Evolutionary conservation across 2,329 filamentous ascomycete species (phyloP).

Genomic region (Cladosporium colombiae): DNA sequence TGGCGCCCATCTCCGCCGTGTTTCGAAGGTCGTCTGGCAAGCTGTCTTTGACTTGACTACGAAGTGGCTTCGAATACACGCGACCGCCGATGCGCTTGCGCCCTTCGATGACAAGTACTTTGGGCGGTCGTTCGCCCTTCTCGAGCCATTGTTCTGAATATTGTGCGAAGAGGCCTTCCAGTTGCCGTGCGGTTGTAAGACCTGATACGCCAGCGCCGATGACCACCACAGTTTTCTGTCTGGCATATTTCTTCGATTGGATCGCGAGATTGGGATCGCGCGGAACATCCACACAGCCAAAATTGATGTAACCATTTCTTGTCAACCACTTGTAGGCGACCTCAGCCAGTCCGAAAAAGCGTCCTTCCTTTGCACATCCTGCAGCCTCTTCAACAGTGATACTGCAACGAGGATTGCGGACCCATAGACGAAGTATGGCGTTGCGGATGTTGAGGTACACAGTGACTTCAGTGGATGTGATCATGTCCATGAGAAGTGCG

Average conservation of each 20-base stretch:
- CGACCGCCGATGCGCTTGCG: slow-evolving; percentile 84
- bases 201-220: slow-evolving; percentile 95
- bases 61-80: slow-evolving; percentile 79
- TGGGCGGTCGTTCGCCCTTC: slow-evolving; percentile 67
- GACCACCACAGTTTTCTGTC: slow-evolving; percentile 75
- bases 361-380: slow-evolving; percentile 81
- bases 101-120: slow-evolving; percentile 81
- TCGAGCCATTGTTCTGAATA: slow-evolving; percentile 69
- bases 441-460: slow-evolving; percentile 96
- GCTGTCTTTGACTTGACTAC: slow-evolving; percentile 58
- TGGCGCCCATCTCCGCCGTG: slow-evolving; percentile 95
- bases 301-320: slow-evolving; percentile 92
- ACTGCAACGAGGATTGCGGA: slow-evolving; percentile 77
- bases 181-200: slow-evolving; percentile 84
- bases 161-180: slow-evolving; percentile 82
- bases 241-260: slow-evolving; percentile 46
- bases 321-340: slow-evolving; percentile 92
- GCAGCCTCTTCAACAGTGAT: slow-evolving; percentile 84
- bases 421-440: slow-evolving; percentile 87
- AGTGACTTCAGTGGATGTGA: slow-evolving; percentile 87
- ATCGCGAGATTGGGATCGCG: slow-evolving; percentile 27
- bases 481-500: slow-evolving; percentile 72
- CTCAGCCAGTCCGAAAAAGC: slow-evolving; percentile 86
- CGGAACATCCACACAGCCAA: slow-evolving; percentile 80
- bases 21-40: slow-evolving; percentile 60